Evolutionary conservation across 441 rosid species (phyloP), one percentile per base, ranked within the genome.

Genomic region (Raphanus hybrid): DNA sequence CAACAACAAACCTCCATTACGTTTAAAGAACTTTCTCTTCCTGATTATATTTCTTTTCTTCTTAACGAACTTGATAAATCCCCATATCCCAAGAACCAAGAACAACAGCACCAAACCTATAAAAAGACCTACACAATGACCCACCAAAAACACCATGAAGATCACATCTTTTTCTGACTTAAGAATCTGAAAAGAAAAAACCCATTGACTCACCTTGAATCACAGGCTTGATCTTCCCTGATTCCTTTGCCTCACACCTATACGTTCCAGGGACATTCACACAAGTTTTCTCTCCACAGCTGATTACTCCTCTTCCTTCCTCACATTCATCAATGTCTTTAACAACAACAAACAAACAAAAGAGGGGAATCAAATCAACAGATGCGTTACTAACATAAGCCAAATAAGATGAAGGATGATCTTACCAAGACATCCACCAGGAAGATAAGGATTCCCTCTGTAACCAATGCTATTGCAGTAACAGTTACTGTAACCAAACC

Each of bases 391-490:
- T 29, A 29, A 29, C 32, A 18, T 3, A 29, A 29, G 5, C 5
- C 32, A 29, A 23, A 1, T n/a, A 0, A 29, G 32, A 29, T 29
- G 32, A 29, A 29, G 32, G 5, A 41, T 41, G 0, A 9, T 48
- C 71, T 1, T 78, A 87, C 89, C 87, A 79, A 67, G 37, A 69
- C 91, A 87, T 3, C 86, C 91, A 41, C 66, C 16, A 20, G 73
- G 29, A 50, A 82, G 79, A 20, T 87, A 87, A 0, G 89, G 88
- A 45, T 87, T 77, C 57, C 76, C 81, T 45, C 63, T 65, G 58
- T 57, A 77, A 20, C 76, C 76, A 1, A 41, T 27, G 0, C 3
- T 0, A 57, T 77, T 71, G 69, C 81, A 77, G 23, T 18, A 66
- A 6, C 81, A 77, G 23, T 71, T 66, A 58, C 73, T 71, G 55